These are phyloP conservation scores for Penicillium turbatum DNA, from an alignment of 495 filamentous ascomycete species.

Conservation along the genomic window DNA sequence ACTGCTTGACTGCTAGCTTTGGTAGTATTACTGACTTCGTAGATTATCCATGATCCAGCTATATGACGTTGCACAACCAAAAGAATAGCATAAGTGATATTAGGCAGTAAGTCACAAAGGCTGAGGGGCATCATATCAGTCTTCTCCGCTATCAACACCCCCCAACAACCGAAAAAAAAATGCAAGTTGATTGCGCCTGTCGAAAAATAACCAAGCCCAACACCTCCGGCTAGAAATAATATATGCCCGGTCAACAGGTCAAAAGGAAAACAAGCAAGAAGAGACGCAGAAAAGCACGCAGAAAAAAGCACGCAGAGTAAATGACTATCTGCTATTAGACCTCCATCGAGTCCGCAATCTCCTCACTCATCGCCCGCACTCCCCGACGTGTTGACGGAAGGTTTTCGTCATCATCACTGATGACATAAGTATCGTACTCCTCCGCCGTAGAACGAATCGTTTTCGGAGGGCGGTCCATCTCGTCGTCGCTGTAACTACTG, in stretches of 20 bases:
- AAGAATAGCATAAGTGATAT: conserved; percentile 2
- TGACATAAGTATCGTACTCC: conserved; percentile 42
- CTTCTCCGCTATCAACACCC: conserved; percentile 16
- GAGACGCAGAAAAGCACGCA: background rate
- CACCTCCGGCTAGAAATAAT: conserved; percentile 22
- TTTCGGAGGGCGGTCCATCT: conserved; percentile 28
- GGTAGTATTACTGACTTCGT: too few relatives aligned
- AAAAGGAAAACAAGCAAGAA: conserved; percentile 8
- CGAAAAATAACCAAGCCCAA: conserved; percentile 17
- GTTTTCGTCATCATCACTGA: conserved; percentile 44
- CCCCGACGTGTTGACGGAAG: conserved; percentile 39
- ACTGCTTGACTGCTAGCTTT: too few relatives aligned
- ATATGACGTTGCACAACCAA: background rate
- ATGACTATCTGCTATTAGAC: conserved; percentile 28
- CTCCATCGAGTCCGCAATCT: conserved; percentile 69
- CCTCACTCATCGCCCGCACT: conserved; percentile 67
- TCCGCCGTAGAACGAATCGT: conserved; percentile 22
- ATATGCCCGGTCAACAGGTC: conserved; percentile 22
- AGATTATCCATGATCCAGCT: background rate
- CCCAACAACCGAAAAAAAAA: conserved; percentile 12
- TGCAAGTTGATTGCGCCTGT: conserved; percentile 31
- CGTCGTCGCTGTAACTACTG: conserved; percentile 46
- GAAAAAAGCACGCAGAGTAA: background rate
- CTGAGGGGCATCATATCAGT: conserved; percentile 17
- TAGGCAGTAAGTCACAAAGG: conserved; percentile 6